Base-by-base conservation (phyloP, 2,329 filamentous ascomycete genomes). In the Aspergillus quadrilineatus region DNA sequence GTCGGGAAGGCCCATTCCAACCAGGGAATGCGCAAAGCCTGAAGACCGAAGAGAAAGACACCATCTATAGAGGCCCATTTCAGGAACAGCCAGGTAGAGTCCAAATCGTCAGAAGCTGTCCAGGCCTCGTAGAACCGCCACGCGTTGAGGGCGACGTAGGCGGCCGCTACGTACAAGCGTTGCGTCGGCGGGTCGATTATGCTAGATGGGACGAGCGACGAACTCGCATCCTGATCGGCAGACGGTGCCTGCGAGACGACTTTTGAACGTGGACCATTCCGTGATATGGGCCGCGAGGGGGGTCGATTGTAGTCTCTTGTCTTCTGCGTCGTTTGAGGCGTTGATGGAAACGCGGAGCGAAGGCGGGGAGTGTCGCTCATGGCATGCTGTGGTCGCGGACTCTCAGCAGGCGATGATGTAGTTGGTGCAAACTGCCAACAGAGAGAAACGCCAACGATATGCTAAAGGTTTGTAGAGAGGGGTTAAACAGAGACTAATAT, bases 21-120 rank as follows among this genome's bases (percentile, higher is more conserved):
- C 95, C 94, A 99, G 57, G 94, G 94, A 82, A 99, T 96, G 71
- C 90, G 86, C 66, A 99, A 75, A 63, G 89, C 84, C 15, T 95
- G 93, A 53, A 99, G 77, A 6, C 89, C 89, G 72, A 95, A 96
- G 61, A 97, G 80, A 72, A 92, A 97, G 26, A 88, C 75, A 59
- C 89, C 89, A 76, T 99, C 94, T 61, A 99, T 84, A 56, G 86
- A 81, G 60, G 90, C 84, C 94, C 94, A 99, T 82, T 97, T 99
- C 68, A 96, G 78, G 70, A 97, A 97, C 48, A 93, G 82, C 83
- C 86, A 89, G 60, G 94, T 87, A n/a, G 92, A 96, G 67, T 91
- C 88, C 57, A 89, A 85, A 62, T 95, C 90, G 62, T 93, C 89
- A 56, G 92, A 87, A 39, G 92, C 82, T 56, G 84, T 85, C 62